A percentile compares a stretch with the other conserved stretches of the same genome.
Evolutionary conservation across 192 early-diverging fungal species (phyloP).

Genomic region (Backusella psychrophila): DNA sequence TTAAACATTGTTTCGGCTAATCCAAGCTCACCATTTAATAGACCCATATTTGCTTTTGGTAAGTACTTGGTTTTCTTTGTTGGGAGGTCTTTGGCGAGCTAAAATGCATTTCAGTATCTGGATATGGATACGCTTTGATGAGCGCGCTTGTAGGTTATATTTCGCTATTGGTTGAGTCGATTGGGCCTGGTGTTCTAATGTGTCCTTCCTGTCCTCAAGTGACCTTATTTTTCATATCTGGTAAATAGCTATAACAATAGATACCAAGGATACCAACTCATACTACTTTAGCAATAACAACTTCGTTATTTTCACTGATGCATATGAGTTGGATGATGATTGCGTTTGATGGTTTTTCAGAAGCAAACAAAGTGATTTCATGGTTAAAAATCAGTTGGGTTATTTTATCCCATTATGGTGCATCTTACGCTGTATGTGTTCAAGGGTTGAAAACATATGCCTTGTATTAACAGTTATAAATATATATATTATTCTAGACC

Average conservation of each 20-base stretch:
- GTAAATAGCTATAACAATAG: conserved; percentile 34
- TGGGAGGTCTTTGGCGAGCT: not conserved
- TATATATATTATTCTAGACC: conserved; percentile 33
- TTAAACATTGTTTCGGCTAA: conserved; percentile 58
- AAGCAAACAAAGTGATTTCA: conserved; percentile 1
- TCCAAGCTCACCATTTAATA: conserved; percentile 68
- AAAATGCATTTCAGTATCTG: conserved; percentile 43
- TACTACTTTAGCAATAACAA: conserved; percentile 56
- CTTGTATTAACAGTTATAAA: no score
- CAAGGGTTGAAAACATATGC: no score
- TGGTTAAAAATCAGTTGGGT: conserved; percentile 51
- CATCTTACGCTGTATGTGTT: conserved; percentile 57
- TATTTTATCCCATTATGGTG: conserved; percentile 61
- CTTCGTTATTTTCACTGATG: conserved; percentile 66
- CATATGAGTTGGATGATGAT: conserved; percentile 77
- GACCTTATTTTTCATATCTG: conserved; percentile 66
- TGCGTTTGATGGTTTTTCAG: conserved; percentile 65
- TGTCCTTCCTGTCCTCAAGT: conserved; percentile 61
- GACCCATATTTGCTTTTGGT: conserved; percentile 64
- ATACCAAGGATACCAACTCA: not conserved
- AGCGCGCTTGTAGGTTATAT: conserved; percentile 69
- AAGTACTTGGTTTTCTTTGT: conserved; percentile 6
- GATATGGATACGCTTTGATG: conserved; percentile 74
- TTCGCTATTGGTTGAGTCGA: conserved; percentile 61
- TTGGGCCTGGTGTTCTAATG: conserved; percentile 65